Evolutionary conservation across 192 early-diverging fungal genomes (phyloP).

Genomic region (Kickxella alabastrina): DNA sequence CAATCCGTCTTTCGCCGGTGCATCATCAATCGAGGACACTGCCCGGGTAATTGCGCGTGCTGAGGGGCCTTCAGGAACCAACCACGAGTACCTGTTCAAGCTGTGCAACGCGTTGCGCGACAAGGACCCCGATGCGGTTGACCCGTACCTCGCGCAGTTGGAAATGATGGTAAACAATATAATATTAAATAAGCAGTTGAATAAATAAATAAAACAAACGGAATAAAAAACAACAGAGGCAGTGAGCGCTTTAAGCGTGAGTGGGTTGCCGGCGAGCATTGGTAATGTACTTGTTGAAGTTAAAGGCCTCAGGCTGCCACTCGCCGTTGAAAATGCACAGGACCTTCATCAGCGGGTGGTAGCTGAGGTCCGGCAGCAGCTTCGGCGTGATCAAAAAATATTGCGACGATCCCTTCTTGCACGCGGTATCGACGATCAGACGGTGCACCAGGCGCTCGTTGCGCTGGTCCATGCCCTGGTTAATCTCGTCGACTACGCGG

Average conservation of each 20-base stretch:
- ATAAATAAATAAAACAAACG: too few species aligned
- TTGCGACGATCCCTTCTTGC: constrained; percentile 52
- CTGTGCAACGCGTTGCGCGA: constrained; percentile 59
- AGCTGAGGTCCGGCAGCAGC: constrained; percentile 86
- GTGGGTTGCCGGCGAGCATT: constrained; percentile 10
- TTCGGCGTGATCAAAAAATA: constrained; percentile 99
- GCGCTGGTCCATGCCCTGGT: constrained; percentile 98
- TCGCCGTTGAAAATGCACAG: constrained; percentile 94
- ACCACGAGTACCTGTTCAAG: constrained; percentile 67
- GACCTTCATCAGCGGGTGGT: constrained; percentile 87
- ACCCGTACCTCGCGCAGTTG: constrained; percentile 59
- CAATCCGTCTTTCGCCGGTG: constrained; percentile 78
- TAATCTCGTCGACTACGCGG: constrained; percentile 99
- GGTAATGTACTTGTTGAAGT: constrained; percentile 36
- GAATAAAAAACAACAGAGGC: too few species aligned
- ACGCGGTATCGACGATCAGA: constrained; percentile 83
- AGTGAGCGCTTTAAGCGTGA: background rate
- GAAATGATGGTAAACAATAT: constrained; percentile 48
- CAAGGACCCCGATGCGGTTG: constrained; percentile 50
- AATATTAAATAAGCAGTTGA: too few species aligned
- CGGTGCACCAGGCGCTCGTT: constrained; percentile 95
- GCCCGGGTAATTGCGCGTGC: constrained; percentile 63
- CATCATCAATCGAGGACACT: constrained; percentile 57
- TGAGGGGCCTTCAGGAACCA: constrained; percentile 65
- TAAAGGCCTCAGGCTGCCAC: constrained; percentile 65